Base-by-base conservation (phyloP, 208 protist genomes). In the Trypanosoma scelopori region DNA sequence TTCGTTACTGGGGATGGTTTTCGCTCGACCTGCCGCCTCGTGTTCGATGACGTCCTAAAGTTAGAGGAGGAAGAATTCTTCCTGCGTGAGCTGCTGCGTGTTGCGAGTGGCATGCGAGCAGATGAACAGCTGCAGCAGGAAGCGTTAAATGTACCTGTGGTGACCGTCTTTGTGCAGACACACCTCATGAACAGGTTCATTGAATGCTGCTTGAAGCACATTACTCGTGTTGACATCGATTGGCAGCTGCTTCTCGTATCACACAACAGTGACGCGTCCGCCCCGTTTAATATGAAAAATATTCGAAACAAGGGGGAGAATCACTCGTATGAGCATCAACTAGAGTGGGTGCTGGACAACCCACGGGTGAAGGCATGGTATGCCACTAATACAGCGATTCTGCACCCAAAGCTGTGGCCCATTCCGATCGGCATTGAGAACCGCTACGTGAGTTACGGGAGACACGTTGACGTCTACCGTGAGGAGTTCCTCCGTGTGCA, bases 361-460 rank as follows among this genome's bases (percentile, higher is more conserved):
- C 41, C 37, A 23, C 39, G 42, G 28, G 30, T 76, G 16, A 2
- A 12, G n/a, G 42, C n/a, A 20, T 76, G 70, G 70, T 76, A 64
- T 37, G 3, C 59, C 11, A 64, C 68, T 11, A 76, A 76, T 28
- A 41, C 70, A 0, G 48, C 55, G 22, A 49, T 76, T 37, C 53
- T 57, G 35, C 70, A 76, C 50, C 48, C 56, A 43, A 76, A 76
- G 53, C 35, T 76, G 6, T 48, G 25, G 23, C 65, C 70, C 16
- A 49, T 76, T 16, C 70, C 70, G 4, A 76, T 76, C 32, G 70
- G 70, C 12, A 63, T 76, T 45, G 70, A 76, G 51, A 76, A 76
- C 41, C 4, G 9, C 13, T 72, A 76, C 55, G 64, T 55, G 18
- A 0, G 25, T 18, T 76, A 76, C 59, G 70, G 70, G 22, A 45